Evolutionary conservation across 164 flowering plant genomes (phyloP).

Genomic region (Aristolochia contorta): DNA sequence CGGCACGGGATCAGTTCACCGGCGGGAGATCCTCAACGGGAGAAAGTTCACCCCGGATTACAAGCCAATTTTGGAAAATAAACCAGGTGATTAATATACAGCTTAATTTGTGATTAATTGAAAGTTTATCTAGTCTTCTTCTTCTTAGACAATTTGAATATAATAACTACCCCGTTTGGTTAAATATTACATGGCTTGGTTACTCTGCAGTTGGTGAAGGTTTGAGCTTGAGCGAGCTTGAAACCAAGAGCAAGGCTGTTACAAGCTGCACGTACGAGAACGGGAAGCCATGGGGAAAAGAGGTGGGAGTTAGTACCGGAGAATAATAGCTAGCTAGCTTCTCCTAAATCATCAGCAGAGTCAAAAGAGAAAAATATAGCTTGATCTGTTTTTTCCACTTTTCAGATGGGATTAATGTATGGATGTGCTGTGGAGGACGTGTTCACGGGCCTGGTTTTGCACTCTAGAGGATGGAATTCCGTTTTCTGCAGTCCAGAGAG

Average conservation of each 20-base stretch:
- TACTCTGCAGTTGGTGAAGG: conserved; percentile 11
- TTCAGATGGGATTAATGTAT: conserved; percentile 55
- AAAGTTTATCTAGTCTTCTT: neutral
- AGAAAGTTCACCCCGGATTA: conserved; percentile 18
- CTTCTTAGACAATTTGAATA: no score
- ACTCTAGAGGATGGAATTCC: conserved; percentile 55
- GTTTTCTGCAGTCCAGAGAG: conserved; percentile 32
- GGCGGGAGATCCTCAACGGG: conserved; percentile 20
- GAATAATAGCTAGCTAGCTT: no score
- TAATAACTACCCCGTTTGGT: no score
- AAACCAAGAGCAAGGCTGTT: conserved; percentile 16
- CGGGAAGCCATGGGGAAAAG: conserved; percentile 20
- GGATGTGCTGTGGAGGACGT: conserved; percentile 53
- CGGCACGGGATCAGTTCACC: conserved; percentile 26
- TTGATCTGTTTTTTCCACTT: no score
- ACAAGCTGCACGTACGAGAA: conserved; percentile 14
- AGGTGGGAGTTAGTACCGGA: no score
- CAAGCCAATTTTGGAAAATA: conserved; percentile 2
- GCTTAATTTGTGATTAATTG: neutral
- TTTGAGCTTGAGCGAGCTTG: conserved; percentile 13
- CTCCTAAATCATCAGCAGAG: no score
- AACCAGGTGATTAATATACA: conserved; percentile 6
- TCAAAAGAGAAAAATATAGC: no score
- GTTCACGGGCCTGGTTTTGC: conserved; percentile 42
- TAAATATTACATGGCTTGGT: no score